phyloP scores from a whole-genome alignment of 805 yeast genomes.

The Myxozyma geophila region DNA sequence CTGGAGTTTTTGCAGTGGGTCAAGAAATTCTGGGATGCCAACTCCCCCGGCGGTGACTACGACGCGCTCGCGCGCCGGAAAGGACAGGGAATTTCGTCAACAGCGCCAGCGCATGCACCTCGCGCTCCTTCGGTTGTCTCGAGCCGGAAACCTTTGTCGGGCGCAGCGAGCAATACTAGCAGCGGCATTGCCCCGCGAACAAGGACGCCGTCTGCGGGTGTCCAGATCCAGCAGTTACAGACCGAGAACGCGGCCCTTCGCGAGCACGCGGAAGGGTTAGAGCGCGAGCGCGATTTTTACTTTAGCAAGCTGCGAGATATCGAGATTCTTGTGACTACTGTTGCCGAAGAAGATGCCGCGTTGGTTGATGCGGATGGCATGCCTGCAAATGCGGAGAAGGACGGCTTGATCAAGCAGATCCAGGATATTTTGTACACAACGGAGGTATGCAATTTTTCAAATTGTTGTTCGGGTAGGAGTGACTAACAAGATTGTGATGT shows the following conservation, averaged over 20 bases:
- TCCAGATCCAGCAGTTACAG: constrained; percentile 44
- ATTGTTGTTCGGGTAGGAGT: neutral
- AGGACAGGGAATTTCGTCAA: constrained; percentile 31
- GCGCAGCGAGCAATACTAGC: constrained; percentile 4
- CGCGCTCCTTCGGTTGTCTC: constrained; percentile 31
- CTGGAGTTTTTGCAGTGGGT: constrained; percentile 94
- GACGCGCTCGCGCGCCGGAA: constrained; percentile 69
- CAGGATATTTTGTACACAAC: constrained; percentile 74
- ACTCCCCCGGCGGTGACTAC: constrained; percentile 68
- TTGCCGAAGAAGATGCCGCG: constrained; percentile 56
- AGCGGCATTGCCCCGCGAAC: constrained; percentile 24
- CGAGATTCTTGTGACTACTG: constrained; percentile 74
- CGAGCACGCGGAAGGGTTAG: constrained; percentile 64
- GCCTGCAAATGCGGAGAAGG: constrained; percentile 26
- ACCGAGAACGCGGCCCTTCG: constrained; percentile 62
- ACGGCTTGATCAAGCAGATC: constrained; percentile 55
- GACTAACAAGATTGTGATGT: neutral
- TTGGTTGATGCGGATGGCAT: constrained; percentile 64
- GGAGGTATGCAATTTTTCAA: constrained; percentile 44
- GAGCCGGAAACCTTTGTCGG: constrained; percentile 19
- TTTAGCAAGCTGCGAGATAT: constrained; percentile 87
- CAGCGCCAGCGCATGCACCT: constrained; percentile 11
- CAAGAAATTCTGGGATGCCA: constrained; percentile 78
- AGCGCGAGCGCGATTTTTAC: constrained; percentile 85
- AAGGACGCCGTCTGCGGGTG: constrained; percentile 31